Conservation (phyloP, 768 basidiomycete genomes). For the Boletus sp. region DNA sequence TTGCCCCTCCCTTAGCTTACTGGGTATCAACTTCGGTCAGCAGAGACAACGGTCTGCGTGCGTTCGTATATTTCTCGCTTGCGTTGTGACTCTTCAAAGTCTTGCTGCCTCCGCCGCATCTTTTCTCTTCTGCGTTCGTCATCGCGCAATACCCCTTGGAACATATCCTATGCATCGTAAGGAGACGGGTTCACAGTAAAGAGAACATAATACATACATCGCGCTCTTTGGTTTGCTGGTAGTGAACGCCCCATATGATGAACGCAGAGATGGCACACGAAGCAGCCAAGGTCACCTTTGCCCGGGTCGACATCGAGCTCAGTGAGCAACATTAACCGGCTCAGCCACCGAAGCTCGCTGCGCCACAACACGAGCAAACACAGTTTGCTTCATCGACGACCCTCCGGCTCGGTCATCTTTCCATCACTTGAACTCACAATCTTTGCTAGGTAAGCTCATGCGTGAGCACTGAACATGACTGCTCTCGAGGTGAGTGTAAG, state of each 20-base stretch:
- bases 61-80: constrained; percentile 68
- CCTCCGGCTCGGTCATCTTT: constrained; percentile 12
- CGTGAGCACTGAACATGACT: constrained; percentile 35
- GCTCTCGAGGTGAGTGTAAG: constrained; percentile 38
- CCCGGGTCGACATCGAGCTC: constrained; percentile 57
- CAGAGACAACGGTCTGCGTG: constrained; percentile 36
- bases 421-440: constrained; percentile 9
- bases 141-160: constrained; percentile 83
- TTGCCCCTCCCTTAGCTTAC: background rate
- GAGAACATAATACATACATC: constrained; percentile 46
- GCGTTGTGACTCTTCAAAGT: constrained; percentile 55
- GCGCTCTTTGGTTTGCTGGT: constrained; percentile 78
- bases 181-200: background rate
- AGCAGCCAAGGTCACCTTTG: constrained; percentile 71
- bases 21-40: constrained; percentile 12
- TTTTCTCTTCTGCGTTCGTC: constrained; percentile 79
- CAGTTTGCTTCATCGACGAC: constrained; percentile 10
- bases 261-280: constrained; percentile 62
- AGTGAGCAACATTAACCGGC: background rate
- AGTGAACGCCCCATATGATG: constrained; percentile 89
- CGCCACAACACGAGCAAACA: constrained; percentile 44
- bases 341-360: constrained; percentile 16
- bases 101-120: constrained; percentile 62
- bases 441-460: constrained; percentile 20
- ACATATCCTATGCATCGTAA: constrained; percentile 69